Evolutionary conservation across 306 rosid species (phyloP).

Genomic region (Casuarina glauca): DNA sequence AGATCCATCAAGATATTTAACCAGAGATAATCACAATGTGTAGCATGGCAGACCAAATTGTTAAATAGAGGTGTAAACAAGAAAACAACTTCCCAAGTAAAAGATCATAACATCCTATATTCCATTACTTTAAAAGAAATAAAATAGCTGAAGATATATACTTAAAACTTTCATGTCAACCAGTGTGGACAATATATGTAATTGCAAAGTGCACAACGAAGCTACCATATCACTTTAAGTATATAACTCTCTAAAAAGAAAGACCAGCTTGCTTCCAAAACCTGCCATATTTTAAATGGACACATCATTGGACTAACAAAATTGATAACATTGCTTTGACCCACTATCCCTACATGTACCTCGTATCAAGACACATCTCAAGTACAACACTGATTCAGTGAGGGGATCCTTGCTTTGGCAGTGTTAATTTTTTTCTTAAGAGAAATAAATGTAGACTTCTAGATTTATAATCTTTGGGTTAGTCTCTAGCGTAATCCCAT

Average conservation of each 20-base stretch:
- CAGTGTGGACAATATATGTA: background rate
- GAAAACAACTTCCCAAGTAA: conserved; percentile 8
- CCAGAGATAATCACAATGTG: background rate
- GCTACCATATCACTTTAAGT: background rate
- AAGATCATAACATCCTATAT: background rate
- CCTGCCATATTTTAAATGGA: background rate
- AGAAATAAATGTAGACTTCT: too few species aligned
- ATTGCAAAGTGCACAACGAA: conserved; percentile 1
- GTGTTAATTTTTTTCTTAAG: too few species aligned
- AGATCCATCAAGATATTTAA: conserved; percentile 5
- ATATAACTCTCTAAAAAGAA: background rate
- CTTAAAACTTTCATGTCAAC: background rate
- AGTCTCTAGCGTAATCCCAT: too few species aligned
- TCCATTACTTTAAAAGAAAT: background rate
- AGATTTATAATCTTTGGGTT: too few species aligned
- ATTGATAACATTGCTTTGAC: background rate
- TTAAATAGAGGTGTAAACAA: background rate
- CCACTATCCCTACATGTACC: background rate
- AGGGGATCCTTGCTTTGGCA: too few species aligned
- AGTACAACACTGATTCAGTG: too few species aligned
- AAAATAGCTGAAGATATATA: background rate
- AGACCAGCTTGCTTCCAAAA: background rate
- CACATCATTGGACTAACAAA: background rate
- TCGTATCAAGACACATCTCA: background rate
- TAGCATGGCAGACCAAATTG: background rate